A percentile compares a stretch with the other conserved stretches of the same genome.
Evolutionary conservation across 164 flowering plant species (phyloP).

Genomic region (Vitis riparia): DNA sequence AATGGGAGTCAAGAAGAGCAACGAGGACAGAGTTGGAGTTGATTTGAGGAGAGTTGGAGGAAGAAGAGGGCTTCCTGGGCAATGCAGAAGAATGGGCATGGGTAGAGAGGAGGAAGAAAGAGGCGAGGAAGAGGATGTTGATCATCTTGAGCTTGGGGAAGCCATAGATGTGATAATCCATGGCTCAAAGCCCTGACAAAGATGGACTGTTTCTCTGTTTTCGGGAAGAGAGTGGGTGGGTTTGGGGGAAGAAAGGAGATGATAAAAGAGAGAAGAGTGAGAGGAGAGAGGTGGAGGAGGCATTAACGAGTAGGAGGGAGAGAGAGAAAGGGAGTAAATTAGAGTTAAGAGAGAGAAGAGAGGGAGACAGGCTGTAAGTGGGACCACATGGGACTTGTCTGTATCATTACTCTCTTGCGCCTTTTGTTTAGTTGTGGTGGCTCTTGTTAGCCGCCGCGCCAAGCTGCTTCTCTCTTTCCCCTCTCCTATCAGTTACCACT

Average conservation of each 20-base stretch:
- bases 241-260: background rate
- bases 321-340: background rate
- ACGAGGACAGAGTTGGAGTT: constrained; percentile 66
- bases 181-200: constrained; percentile 23
- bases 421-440: no score
- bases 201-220: background rate
- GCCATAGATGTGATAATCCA: constrained; percentile 50
- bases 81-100: constrained; percentile 26
- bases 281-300: background rate
- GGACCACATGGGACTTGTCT: no score
- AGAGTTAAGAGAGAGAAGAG: background rate
- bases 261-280: background rate
- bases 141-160: constrained; percentile 14
- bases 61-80: constrained; percentile 18
- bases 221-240: background rate
- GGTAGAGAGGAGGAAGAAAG: constrained; percentile 11
- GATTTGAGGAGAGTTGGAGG: constrained; percentile 27
- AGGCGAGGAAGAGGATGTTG: constrained; percentile 8
- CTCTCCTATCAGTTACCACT: no score
- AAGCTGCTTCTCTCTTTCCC: no score
- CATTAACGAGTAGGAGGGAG: background rate
- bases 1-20: constrained; percentile 73
- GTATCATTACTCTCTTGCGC: no score
- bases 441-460: no score
- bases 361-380: no score